Conservation (phyloP, 1,139 yeast genomes). For the Saccharomycopsis hybrid region DNA sequence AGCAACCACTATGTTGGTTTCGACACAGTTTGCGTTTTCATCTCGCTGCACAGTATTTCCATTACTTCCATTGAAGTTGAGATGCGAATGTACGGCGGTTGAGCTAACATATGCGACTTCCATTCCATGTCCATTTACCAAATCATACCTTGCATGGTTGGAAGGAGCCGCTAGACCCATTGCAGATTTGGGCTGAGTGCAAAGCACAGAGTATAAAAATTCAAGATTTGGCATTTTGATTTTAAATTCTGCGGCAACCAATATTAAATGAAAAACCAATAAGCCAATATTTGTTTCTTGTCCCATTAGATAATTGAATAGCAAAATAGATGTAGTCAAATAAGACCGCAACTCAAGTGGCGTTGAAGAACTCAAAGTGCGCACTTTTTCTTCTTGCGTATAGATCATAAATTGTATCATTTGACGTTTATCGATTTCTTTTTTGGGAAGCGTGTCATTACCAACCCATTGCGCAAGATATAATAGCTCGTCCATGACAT, state of each 20-base stretch:
- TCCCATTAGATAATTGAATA: slow-evolving; percentile 1
- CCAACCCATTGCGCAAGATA: slow-evolving; percentile 3
- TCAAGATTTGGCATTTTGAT: slow-evolving; percentile 7
- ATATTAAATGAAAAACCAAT: slow-evolving; percentile 7
- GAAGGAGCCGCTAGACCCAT: background rate
- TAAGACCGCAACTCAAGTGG: background rate
- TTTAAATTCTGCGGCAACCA: slow-evolving; percentile 4
- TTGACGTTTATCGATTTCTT: slow-evolving; percentile 1
- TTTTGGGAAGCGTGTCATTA: background rate
- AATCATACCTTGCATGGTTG: background rate
- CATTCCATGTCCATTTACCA: no score
- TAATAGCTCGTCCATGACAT: slow-evolving; percentile 10
- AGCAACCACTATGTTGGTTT: background rate
- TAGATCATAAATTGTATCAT: background rate
- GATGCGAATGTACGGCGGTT: no score
- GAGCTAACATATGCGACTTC: no score
- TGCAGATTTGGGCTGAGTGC: background rate
- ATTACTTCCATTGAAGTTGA: no score
- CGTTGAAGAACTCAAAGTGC: background rate
- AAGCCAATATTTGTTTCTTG: slow-evolving; percentile 1
- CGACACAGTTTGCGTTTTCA: background rate
- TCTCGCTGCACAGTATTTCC: background rate
- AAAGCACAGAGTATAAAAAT: slow-evolving; percentile 2
- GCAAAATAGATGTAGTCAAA: background rate
- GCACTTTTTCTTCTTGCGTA: background rate